These are phyloP conservation scores for Syncephalastrum racemosum DNA, from an alignment of 371 early-diverging fungal genomes.

Conservation along the genomic window DNA sequence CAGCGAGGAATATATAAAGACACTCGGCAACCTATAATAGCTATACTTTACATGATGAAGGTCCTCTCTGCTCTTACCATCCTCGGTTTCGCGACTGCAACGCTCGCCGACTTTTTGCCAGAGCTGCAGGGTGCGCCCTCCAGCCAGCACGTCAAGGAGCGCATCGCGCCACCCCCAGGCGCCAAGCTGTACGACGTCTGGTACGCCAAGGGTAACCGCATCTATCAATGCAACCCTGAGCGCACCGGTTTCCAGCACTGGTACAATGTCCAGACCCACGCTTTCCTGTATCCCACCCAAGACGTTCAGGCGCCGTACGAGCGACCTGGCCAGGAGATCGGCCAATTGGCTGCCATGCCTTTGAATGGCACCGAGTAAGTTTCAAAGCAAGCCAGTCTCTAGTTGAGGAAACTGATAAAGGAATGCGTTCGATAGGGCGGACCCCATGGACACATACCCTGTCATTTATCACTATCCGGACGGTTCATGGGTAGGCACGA, in stretches of 20 bases:
- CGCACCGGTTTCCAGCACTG: constrained; percentile 36
- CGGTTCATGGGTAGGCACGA: constrained; percentile 42
- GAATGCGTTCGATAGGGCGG: constrained; percentile 22
- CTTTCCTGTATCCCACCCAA: constrained; percentile 34
- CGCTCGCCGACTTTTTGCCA: constrained; percentile 25
- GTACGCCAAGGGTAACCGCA: constrained; percentile 37
- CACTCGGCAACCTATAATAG: no score
- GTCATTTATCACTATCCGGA: constrained; percentile 37
- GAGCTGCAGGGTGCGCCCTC: constrained; percentile 25
- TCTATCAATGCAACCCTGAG: constrained; percentile 48
- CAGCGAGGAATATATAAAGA: no score
- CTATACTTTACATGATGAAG: constrained; percentile 5
- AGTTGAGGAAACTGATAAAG: not conserved
- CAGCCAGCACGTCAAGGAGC: constrained; percentile 25
- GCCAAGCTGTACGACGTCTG: constrained; percentile 34
- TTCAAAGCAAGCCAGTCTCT: constrained; percentile 12
- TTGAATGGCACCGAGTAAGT: constrained; percentile 25
- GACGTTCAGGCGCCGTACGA: constrained; percentile 31
- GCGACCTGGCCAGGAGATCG: constrained; percentile 29
- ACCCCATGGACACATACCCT: constrained; percentile 30
- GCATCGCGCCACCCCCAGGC: constrained; percentile 32
- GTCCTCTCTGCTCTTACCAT: constrained; percentile 7
- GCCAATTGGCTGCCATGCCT: constrained; percentile 33
- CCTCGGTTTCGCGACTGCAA: not conserved
- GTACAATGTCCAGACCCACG: constrained; percentile 47